Conservation (phyloP, 352 stramenopile genomes). For the Phytophthora ramorum region DNA sequence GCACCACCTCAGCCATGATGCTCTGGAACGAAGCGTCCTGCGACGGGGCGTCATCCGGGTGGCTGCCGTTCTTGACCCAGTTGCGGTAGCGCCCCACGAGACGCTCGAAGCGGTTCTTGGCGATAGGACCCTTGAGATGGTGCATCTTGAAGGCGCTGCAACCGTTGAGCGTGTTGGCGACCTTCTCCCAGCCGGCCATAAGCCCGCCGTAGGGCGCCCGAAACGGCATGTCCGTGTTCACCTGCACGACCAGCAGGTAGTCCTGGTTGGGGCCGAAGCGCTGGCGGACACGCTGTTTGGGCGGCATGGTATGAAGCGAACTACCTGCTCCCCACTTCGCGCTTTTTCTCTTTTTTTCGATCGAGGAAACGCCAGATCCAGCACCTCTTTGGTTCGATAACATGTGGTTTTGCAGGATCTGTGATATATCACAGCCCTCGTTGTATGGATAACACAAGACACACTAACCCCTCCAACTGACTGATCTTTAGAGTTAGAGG, state of each 20-base stretch:
- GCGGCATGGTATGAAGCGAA: conserved; percentile 17
- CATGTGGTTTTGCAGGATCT: background rate
- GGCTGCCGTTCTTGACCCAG: conserved; percentile 37
- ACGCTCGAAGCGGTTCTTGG: conserved; percentile 48
- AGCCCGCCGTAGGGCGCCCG: conserved; percentile 35
- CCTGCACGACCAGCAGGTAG: conserved; percentile 41
- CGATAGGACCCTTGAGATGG: conserved; percentile 43
- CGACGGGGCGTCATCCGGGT: conserved; percentile 20
- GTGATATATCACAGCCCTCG: background rate
- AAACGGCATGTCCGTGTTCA: conserved; percentile 42
- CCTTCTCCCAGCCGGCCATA: conserved; percentile 42
- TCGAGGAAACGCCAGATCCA: conserved; percentile 10
- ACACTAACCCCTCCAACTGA: background rate
- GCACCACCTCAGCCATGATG: conserved; percentile 38
- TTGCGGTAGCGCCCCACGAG: conserved; percentile 32
- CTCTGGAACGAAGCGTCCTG: conserved; percentile 35
- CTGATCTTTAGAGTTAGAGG: background rate
- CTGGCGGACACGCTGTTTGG: conserved; percentile 41
- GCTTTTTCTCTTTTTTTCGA: conserved; percentile 20
- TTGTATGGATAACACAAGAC: background rate
- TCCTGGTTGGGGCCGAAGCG: conserved; percentile 39
- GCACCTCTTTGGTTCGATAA: background rate
- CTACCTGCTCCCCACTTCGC: conserved; percentile 10
- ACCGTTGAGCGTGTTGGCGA: conserved; percentile 42
- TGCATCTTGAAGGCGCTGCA: conserved; percentile 47